A percentile compares a stretch with the other conserved stretches of the same genome.
Evolutionary conservation across 106 monocot genomes (phyloP).

Genomic region (Gastrodia elata): DNA sequence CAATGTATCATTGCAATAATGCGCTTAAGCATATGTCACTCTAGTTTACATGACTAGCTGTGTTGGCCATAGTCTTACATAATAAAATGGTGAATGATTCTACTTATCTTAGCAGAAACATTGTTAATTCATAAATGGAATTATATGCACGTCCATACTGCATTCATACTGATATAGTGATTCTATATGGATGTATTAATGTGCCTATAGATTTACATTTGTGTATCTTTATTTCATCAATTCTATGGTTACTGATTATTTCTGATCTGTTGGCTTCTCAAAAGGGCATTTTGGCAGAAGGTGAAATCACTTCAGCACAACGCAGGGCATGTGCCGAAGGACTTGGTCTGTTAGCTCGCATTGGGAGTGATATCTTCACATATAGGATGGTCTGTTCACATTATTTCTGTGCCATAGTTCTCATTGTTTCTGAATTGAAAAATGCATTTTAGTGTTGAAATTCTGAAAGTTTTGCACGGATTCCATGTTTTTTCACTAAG

Average conservation of each 20-base stretch:
- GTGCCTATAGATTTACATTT: neutral
- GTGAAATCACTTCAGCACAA: conserved; percentile 58
- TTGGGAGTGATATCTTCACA: conserved; percentile 82
- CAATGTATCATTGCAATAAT: neutral
- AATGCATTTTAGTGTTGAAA: neutral
- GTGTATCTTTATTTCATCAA: neutral
- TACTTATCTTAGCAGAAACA: neutral
- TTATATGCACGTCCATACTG: neutral
- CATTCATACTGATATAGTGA: neutral
- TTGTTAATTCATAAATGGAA: neutral
- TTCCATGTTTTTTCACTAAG: neutral
- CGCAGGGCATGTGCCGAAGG: conserved; percentile 84
- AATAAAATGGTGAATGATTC: neutral
- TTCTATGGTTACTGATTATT: neutral
- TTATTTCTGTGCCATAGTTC: neutral
- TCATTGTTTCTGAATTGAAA: neutral
- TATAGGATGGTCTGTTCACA: conserved; percentile 69
- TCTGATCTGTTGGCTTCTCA: conserved; percentile 6
- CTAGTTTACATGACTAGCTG: neutral
- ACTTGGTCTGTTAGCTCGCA: conserved; percentile 78
- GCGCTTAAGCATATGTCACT: neutral
- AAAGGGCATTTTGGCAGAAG: conserved; percentile 70
- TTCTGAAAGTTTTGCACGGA: neutral
- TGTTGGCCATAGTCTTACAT: neutral
- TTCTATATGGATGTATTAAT: neutral